phyloP scores from a whole-genome alignment of 2,329 filamentous ascomycete genomes.

The Rhynchosporium secalis region DNA sequence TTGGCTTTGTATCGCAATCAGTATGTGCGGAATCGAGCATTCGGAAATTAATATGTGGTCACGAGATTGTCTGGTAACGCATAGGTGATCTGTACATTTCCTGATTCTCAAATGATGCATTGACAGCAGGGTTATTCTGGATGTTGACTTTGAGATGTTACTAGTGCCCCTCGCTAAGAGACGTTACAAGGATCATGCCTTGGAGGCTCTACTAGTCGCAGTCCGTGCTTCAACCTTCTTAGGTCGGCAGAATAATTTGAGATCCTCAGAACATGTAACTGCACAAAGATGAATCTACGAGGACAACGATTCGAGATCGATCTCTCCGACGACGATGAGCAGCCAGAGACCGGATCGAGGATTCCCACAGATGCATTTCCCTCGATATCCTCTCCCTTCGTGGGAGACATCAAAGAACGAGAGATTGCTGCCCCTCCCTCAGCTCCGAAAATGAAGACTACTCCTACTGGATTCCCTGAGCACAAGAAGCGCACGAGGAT shows the following conservation, averaged over 20 bases:
- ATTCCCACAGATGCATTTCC: conserved; percentile 35
- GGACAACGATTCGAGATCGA: conserved; percentile 63
- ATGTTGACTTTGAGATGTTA: conserved; percentile 6
- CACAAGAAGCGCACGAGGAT: conserved; percentile 74
- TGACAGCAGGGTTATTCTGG: background rate
- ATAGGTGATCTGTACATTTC: no score
- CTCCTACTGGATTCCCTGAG: conserved; percentile 77
- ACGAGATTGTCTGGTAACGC: background rate
- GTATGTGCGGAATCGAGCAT: background rate
- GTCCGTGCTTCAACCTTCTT: background rate
- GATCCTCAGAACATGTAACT: background rate
- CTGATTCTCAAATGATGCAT: background rate
- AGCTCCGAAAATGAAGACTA: conserved; percentile 58
- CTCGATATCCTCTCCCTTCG: conserved; percentile 45
- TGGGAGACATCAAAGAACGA: conserved; percentile 79
- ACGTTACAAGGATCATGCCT: background rate
- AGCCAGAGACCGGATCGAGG: conserved; percentile 39
- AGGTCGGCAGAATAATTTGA: background rate
- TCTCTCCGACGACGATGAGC: conserved; percentile 54
- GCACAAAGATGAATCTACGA: conserved; percentile 48
- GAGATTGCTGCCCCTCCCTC: conserved; percentile 59
- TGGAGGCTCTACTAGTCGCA: background rate
- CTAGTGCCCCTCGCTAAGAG: conserved; percentile 3
- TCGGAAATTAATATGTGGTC: background rate
- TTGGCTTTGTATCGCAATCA: background rate